Evolutionary conservation across 176 grass and related monocot genomes (phyloP), one percentile per base, ranked within the genome.

Genomic region (Aegilops tauschii): DNA sequence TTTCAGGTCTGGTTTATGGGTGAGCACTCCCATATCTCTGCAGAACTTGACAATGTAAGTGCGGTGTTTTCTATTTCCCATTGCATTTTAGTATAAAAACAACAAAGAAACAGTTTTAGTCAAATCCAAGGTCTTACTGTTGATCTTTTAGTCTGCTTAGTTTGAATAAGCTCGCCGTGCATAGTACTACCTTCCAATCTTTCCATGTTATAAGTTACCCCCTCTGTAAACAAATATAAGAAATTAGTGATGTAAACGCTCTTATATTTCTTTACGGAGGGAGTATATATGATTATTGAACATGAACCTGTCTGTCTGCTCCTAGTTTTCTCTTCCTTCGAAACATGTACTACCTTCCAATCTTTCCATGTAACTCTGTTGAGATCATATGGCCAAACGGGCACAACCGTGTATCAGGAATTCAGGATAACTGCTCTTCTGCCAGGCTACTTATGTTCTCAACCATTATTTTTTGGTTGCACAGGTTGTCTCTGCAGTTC

Each of bases 1-100:
- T 42, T 87, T 54, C 84, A 98, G 96, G 87, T 96, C 86, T 98
- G 96, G 96, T 98, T 98, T 92, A 98, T 96, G 96, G 96, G 96
- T 85, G 96, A 98, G 88, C 87, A 91, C 83, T 98, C 96, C 52
- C 96, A 98, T 82, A 91, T 98, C 17, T 98, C 92, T 40, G n/a
- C 92, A 56, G 93, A 96, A 86, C 90, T 98, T 80, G 96, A 98
- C 78, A 93, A 86, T 87, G 96, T 96, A 90, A 96, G 92, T 72
- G 73, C 73, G 4, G 56, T 74, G 29, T 68, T 71, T 86, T 28
- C 14, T 11, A 10, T 81, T 71, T 76, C 28, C 28, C 39, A 71
- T 74, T 71, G 14, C 8, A 30, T 36, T 78, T 64, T 58, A 12
- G 12, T 79, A 72, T 79, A 44, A 80, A 66, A 82, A 32, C 65